Conservation (phyloP, 2,329 filamentous ascomycete species). For the Paraphoma sp. region DNA sequence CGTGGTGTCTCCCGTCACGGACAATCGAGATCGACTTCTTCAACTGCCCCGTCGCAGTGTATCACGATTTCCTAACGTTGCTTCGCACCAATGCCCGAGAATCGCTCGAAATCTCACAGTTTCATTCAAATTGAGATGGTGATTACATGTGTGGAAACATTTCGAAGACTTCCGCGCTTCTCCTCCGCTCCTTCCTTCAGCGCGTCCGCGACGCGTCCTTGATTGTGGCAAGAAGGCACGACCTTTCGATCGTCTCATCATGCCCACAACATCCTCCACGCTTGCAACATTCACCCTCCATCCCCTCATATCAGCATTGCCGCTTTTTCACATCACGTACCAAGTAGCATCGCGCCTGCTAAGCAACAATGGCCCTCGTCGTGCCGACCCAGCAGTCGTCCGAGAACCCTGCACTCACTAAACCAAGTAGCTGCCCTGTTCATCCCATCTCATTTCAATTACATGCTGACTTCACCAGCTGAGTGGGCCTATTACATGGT, state of each 20-base stretch:
- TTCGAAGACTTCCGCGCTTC: neutral
- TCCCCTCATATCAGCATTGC: too few species aligned
- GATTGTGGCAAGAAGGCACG: neutral
- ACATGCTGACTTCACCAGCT: neutral
- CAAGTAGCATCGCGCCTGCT: too few species aligned
- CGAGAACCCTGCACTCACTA: slow-evolving; percentile 10
- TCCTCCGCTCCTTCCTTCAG: slow-evolving; percentile 6
- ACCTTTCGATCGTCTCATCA: neutral
- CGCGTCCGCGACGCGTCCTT: neutral
- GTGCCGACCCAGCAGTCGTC: neutral
- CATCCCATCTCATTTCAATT: neutral
- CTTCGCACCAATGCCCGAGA: too few species aligned
- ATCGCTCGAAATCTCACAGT: too few species aligned
- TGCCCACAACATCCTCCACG: neutral
- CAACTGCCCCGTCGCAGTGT: too few species aligned
- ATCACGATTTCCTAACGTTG: too few species aligned
- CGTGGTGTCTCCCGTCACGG: too few species aligned
- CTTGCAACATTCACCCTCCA: neutral
- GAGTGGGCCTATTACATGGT: slow-evolving; percentile 24
- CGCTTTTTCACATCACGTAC: too few species aligned
- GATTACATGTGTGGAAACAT: neutral
- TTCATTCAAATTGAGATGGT: too few species aligned
- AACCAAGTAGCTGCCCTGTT: slow-evolving; percentile 8
- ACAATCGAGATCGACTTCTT: too few species aligned
- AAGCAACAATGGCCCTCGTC: slow-evolving; percentile 3